Evolutionary conservation across 352 stramenopile species (phyloP).

Genomic region (Phytophthora cryptogea): DNA sequence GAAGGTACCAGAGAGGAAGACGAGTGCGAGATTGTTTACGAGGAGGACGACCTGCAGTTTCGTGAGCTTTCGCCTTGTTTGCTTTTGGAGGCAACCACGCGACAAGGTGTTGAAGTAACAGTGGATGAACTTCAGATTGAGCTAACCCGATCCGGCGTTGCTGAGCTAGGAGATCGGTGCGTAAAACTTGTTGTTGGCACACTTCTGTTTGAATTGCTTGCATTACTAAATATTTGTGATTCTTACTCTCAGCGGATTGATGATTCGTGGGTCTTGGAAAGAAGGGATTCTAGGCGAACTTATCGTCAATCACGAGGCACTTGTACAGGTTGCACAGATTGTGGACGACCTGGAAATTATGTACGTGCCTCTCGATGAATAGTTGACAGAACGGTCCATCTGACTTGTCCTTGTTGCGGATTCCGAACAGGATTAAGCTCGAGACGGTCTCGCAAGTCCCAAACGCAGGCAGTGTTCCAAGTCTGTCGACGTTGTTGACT

Average conservation of each 20-base stretch:
- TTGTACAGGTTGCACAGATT: constrained; percentile 58
- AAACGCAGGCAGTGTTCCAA: constrained; percentile 63
- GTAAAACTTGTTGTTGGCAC: not conserved
- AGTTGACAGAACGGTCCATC: not conserved
- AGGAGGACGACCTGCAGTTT: constrained; percentile 34
- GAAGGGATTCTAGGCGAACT: constrained; percentile 39
- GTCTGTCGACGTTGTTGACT: constrained; percentile 58
- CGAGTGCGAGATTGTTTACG: constrained; percentile 13
- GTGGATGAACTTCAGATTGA: constrained; percentile 76
- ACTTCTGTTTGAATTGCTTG: not conserved
- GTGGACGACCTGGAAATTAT: constrained; percentile 76
- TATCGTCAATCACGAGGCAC: constrained; percentile 32
- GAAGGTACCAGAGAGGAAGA: constrained; percentile 12
- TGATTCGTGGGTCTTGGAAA: constrained; percentile 54
- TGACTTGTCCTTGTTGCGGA: constrained; percentile 1
- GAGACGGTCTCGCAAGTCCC: constrained; percentile 57
- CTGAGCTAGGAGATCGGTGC: constrained; percentile 54
- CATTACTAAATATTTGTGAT: constrained; percentile 10
- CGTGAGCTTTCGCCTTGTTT: constrained; percentile 41
- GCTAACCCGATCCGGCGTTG: constrained; percentile 23
- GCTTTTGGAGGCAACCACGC: constrained; percentile 69
- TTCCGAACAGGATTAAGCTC: constrained; percentile 67
- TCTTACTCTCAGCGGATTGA: constrained; percentile 44
- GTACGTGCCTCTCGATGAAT: constrained; percentile 28
- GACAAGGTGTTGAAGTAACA: constrained; percentile 55